Conservation (phyloP, 805 yeast genomes). For the Brettanomyces naardenensis region DNA sequence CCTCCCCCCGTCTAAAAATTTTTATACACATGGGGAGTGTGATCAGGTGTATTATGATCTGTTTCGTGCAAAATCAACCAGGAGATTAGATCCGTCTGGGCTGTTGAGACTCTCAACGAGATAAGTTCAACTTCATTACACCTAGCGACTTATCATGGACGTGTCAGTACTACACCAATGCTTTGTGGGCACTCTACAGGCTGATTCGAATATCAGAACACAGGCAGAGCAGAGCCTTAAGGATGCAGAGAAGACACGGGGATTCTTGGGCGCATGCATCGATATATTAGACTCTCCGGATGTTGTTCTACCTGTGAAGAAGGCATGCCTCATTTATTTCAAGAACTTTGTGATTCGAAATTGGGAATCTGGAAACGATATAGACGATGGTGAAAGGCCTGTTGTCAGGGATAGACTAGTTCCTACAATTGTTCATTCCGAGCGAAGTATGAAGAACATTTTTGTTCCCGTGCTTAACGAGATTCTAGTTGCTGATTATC, state of each 20-base stretch:
- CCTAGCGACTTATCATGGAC: too few species aligned
- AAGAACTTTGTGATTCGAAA: constrained; percentile 63
- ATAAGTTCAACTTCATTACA: too few species aligned
- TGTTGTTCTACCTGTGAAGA: constrained; percentile 48
- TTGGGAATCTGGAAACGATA: constrained; percentile 45
- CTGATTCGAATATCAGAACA: constrained; percentile 50
- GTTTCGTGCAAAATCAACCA: too few species aligned
- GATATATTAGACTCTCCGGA: constrained; percentile 56
- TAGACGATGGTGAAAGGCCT: constrained; percentile 69
- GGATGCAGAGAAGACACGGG: constrained; percentile 49
- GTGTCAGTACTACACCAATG: constrained; percentile 59
- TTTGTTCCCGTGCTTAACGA: constrained; percentile 43
- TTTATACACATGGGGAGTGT: too few species aligned
- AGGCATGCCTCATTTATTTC: constrained; percentile 81
- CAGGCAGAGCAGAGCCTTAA: constrained; percentile 66
- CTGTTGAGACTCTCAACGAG: too few species aligned
- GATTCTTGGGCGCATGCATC: constrained; percentile 76
- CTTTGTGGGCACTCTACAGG: constrained; percentile 71
- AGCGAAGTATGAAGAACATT: constrained; percentile 37
- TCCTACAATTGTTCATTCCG: constrained; percentile 46
- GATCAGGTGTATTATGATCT: too few species aligned
- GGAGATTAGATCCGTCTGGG: too few species aligned
- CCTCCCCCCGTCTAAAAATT: too few species aligned
- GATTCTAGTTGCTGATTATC: constrained; percentile 37
- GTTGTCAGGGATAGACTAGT: constrained; percentile 62